phyloP scores from a whole-genome alignment of 306 rosid species.

The Inga oerstediana region DNA sequence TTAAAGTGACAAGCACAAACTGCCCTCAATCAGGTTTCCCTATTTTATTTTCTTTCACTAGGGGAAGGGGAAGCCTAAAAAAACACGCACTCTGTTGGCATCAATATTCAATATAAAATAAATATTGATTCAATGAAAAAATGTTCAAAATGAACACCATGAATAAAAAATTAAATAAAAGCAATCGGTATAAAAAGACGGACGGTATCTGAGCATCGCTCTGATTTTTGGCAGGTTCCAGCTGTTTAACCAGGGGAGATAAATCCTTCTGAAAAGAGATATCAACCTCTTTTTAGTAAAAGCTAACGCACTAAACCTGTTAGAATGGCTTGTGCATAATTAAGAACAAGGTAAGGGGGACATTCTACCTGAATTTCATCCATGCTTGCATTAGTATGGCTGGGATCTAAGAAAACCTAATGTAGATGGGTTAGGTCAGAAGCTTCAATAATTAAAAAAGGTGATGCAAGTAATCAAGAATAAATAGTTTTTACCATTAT shows the following conservation, averaged over 20 bases:
- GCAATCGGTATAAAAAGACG: conserved; percentile 41
- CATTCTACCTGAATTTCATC: conserved; percentile 82
- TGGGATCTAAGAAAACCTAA: conserved; percentile 76
- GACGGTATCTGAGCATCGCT: conserved; percentile 87
- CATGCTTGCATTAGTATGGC: conserved; percentile 72
- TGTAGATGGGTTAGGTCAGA: conserved; percentile 39
- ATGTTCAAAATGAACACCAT: conserved; percentile 11
- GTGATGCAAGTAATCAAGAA: conserved; percentile 10
- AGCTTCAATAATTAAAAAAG: conserved; percentile 30
- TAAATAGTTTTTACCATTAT: conserved; percentile 63
- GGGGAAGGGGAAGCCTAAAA: neutral
- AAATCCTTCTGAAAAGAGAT: conserved; percentile 75
- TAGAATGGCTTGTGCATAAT: conserved; percentile 9
- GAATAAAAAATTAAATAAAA: conserved; percentile 13
- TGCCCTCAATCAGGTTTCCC: conserved; percentile 1
- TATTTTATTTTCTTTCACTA: neutral
- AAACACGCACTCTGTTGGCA: neutral
- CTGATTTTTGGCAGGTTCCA: conserved; percentile 71
- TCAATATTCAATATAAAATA: conserved; percentile 15
- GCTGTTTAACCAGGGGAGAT: conserved; percentile 77
- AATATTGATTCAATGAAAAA: conserved; percentile 10
- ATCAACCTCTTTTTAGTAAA: conserved; percentile 41
- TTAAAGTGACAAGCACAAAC: neutral
- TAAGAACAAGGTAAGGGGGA: conserved; percentile 31
- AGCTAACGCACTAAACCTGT: conserved; percentile 11